Evolutionary conservation across 1,284 basidiomycete species (phyloP).

Genomic region (Pseudozyma flocculosa): DNA sequence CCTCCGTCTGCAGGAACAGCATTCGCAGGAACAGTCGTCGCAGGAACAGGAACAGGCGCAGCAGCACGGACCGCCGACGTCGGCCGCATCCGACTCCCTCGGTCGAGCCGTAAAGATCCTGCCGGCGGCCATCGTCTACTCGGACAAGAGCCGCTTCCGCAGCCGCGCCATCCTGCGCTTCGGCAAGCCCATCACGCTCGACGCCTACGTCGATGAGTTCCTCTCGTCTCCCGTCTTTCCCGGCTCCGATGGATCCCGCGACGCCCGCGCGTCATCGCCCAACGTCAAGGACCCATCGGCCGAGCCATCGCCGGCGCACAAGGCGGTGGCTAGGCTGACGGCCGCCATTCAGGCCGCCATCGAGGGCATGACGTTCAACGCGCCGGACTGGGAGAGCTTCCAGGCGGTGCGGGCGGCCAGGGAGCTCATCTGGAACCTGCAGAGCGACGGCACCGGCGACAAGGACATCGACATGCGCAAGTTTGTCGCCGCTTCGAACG

Average conservation of each 20-base stretch:
- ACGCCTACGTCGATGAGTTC: constrained; percentile 75
- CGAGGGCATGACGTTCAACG: constrained; percentile 78
- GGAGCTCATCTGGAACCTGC: constrained; percentile 73
- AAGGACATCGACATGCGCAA: constrained; percentile 5
- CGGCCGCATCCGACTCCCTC: constrained; percentile 5
- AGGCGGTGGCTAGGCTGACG: constrained; percentile 85
- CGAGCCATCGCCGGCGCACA: constrained; percentile 61
- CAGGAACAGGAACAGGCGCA: background rate
- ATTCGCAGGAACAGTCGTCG: background rate
- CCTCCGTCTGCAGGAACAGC: constrained; percentile 8
- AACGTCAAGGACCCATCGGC: background rate
- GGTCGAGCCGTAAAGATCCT: constrained; percentile 65
- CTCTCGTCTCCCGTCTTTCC: constrained; percentile 51
- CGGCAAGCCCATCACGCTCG: constrained; percentile 75
- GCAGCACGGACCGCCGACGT: too few species aligned
- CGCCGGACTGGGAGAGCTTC: constrained; percentile 87
- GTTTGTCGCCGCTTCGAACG: background rate
- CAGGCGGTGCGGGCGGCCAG: constrained; percentile 83
- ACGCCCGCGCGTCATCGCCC: background rate
- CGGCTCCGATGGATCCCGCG: background rate
- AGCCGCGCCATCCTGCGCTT: constrained; percentile 68
- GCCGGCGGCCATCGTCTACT: constrained; percentile 86
- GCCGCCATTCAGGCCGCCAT: constrained; percentile 71
- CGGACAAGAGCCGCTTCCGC: constrained; percentile 90
- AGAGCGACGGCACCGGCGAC: background rate